Percentiles rank a stretch among this genome's conserved stretches.
These are phyloP conservation scores for Meira miltonrushii DNA, from an alignment of 1,284 basidiomycete species.

Conservation along the genomic window DNA sequence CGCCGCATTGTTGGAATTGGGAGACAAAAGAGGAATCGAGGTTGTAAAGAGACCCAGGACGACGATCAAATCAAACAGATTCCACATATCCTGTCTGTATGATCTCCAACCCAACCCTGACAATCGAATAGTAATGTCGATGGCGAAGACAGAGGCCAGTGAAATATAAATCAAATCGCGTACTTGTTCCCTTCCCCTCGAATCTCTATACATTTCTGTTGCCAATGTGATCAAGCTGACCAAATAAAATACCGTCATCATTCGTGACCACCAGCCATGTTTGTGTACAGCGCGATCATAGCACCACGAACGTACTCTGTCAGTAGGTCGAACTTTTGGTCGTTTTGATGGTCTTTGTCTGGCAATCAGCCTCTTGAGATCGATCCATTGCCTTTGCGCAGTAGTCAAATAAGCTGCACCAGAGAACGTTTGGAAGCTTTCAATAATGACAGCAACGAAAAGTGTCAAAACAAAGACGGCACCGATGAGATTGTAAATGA, in stretches of 20 bases:
- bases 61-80: conserved; percentile 81
- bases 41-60: conserved; percentile 78
- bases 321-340: conserved; percentile 63
- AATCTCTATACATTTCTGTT: conserved; percentile 72
- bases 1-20: conserved; percentile 21
- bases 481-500: conserved; percentile 87
- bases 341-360: conserved; percentile 81
- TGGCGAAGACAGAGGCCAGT: conserved; percentile 68
- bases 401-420: conserved; percentile 68
- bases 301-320: conserved; percentile 72
- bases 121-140: conserved; percentile 74
- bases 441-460: conserved; percentile 77
- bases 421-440: conserved; percentile 80
- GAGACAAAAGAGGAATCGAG: conserved; percentile 60
- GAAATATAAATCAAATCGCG: conserved; percentile 74
- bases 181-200: conserved; percentile 60
- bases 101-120: conserved; percentile 78
- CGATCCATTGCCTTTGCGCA: conserved; percentile 92
- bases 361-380: conserved; percentile 79
- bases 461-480: conserved; percentile 66
- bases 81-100: conserved; percentile 76
- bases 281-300: conserved; percentile 84
- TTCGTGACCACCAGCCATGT: conserved; percentile 85
- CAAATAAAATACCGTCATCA: conserved; percentile 75
- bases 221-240: conserved; percentile 80